phyloP scores from a whole-genome alignment of 73 alveolate species.

The Paramecium sexaurelia region DNA sequence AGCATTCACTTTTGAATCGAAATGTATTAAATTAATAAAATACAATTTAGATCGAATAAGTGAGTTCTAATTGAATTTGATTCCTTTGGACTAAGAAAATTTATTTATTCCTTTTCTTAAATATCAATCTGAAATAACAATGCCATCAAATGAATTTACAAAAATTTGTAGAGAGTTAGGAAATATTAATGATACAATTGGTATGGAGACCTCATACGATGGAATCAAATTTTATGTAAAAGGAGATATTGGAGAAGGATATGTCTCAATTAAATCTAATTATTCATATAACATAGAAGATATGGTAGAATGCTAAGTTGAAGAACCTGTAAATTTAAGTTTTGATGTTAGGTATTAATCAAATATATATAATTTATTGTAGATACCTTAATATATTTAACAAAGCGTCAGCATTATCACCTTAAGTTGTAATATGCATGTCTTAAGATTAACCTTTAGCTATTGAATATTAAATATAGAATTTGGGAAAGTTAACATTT shows the following conservation, averaged over 20 bases:
- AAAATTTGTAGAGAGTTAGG: constrained; percentile 94
- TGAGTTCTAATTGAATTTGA: constrained; percentile 95
- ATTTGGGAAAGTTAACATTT: constrained; percentile 94
- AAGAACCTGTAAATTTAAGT: constrained; percentile 88
- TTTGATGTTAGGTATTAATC: constrained; percentile 83
- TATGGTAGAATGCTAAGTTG: constrained; percentile 82
- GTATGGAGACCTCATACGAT: constrained; percentile 86
- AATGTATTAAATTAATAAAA: constrained; percentile 19
- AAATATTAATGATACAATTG: constrained; percentile 89
- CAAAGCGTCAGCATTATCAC: constrained; percentile 92
- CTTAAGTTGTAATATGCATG: constrained; percentile 85
- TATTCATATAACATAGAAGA: constrained; percentile 84
- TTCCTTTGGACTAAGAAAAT: constrained; percentile 96
- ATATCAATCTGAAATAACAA: constrained; percentile 87
- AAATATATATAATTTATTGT: constrained; percentile 60
- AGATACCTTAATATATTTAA: constrained; percentile 98
- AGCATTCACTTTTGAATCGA: constrained; percentile 92
- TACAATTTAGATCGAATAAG: constrained; percentile 77
- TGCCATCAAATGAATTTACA: constrained; percentile 93
- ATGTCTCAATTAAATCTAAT: constrained; percentile 88
- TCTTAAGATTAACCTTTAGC: constrained; percentile 94
- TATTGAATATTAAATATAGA: constrained; percentile 91
- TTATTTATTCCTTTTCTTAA: constrained; percentile 98
- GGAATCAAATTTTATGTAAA: constrained; percentile 88
- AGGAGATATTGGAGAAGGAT: constrained; percentile 97